A percentile compares a stretch with the other conserved stretches of the same genome.
Evolutionary conservation across 2,329 filamentous ascomycete species (phyloP).

Genomic region (Calonectria leucothoes): DNA sequence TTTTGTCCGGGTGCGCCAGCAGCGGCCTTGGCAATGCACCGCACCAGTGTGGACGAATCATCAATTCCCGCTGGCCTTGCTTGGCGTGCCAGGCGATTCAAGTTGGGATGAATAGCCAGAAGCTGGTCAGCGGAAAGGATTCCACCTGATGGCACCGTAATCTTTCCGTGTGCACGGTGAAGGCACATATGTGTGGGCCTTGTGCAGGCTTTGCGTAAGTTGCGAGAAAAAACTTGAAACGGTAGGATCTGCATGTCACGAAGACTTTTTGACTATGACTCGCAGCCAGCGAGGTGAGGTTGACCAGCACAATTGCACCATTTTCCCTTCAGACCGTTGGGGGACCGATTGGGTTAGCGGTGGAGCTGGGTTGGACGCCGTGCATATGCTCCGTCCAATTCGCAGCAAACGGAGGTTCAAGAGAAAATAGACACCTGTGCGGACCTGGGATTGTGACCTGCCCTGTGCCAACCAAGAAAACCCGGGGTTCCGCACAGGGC

Average conservation of each 20-base stretch:
- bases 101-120: slow-evolving; percentile 5
- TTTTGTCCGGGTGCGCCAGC: slow-evolving; percentile 19
- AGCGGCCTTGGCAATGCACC: slow-evolving; percentile 24
- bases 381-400: slow-evolving; percentile 10
- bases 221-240: slow-evolving; percentile 35
- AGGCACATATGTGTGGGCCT: slow-evolving; percentile 8
- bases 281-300: slow-evolving; percentile 39
- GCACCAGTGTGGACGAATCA: slow-evolving; percentile 25
- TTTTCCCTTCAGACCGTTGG: slow-evolving; percentile 29
- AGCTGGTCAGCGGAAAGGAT: slow-evolving; percentile 13
- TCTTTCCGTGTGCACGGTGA: slow-evolving; percentile 4
- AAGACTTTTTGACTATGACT: slow-evolving; percentile 42
- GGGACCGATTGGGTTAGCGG: slow-evolving; percentile 34
- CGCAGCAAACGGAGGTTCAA: slow-evolving; percentile 10
- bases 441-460: slow-evolving; percentile 10
- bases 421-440: background rate
- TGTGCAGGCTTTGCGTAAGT: slow-evolving; percentile 6
- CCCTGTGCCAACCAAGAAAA: slow-evolving; percentile 17
- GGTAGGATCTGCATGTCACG: slow-evolving; percentile 40
- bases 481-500: slow-evolving; percentile 13
- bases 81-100: slow-evolving; percentile 14
- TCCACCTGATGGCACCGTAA: slow-evolving; percentile 14
- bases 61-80: slow-evolving; percentile 12
- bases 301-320: slow-evolving; percentile 24
- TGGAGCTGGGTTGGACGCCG: slow-evolving; percentile 13